phyloP scores from a whole-genome alignment of 495 filamentous ascomycete genomes.

The Hypoxylon perforatum region DNA sequence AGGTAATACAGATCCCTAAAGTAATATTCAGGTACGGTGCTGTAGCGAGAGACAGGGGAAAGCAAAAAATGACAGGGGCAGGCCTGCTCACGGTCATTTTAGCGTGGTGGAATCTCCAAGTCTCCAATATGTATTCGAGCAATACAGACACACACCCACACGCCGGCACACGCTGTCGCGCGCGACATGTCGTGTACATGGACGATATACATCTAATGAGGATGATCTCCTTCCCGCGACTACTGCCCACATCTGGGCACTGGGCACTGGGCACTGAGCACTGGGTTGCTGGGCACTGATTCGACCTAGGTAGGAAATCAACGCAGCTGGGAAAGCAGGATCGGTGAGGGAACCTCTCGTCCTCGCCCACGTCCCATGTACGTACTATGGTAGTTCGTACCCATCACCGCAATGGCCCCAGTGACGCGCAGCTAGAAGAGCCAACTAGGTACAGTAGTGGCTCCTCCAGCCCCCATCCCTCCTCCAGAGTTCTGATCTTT shows the following conservation, averaged over 20 bases:
- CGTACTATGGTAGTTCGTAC: constrained; percentile 25
- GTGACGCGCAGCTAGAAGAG: constrained; percentile 34
- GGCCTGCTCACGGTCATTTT: constrained; percentile 26
- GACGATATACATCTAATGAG: constrained; percentile 14
- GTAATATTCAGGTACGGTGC: constrained; percentile 4
- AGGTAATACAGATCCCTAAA: constrained; percentile 19
- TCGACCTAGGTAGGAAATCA: constrained; percentile 24
- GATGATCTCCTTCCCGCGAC: constrained; percentile 12
- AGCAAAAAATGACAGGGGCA: constrained; percentile 28
- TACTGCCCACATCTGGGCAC: neutral
- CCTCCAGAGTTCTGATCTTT: neutral
- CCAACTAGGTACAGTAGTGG: constrained; percentile 14
- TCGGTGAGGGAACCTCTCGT: constrained; percentile 37
- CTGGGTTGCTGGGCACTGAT: too few relatives aligned
- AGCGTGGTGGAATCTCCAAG: constrained; percentile 37
- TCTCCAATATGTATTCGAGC: constrained; percentile 22
- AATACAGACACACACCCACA: constrained; percentile 16
- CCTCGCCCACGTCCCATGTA: constrained; percentile 18
- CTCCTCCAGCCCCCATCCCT: constrained; percentile 3
- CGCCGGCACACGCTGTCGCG: neutral
- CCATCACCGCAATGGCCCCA: constrained; percentile 27
- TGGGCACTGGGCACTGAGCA: too few relatives aligned
- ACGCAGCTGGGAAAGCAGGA: constrained; percentile 18
- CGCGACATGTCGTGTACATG: neutral
- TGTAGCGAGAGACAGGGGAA: constrained; percentile 27